Evolutionary conservation across 345 rosid species (phyloP).

Genomic region (Salix caprea): DNA sequence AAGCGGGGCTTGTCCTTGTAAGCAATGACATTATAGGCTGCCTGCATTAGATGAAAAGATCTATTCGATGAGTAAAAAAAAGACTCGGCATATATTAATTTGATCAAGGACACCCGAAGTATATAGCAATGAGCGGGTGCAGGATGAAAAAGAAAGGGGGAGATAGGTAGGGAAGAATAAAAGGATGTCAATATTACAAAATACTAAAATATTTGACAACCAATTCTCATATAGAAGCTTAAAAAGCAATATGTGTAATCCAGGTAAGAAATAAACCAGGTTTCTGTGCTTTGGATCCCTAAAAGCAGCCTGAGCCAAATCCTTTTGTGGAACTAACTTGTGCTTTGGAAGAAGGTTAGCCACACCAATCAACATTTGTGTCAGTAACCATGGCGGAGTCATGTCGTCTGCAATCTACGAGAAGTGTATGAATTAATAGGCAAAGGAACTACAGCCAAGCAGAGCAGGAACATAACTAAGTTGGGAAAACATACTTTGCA

Average conservation of each 20-base stretch:
- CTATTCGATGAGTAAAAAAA: background rate
- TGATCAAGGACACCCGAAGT: background rate
- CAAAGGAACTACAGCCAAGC: background rate
- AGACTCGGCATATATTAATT: background rate
- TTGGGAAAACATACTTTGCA: slow-evolving; percentile 65
- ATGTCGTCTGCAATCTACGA: slow-evolving; percentile 83
- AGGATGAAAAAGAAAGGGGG: background rate
- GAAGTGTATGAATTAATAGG: slow-evolving; percentile 1
- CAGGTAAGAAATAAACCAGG: slow-evolving; percentile 40
- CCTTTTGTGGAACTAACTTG: slow-evolving; percentile 87
- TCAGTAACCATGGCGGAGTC: slow-evolving; percentile 59
- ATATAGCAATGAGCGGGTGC: slow-evolving; percentile 1
- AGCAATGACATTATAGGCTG: slow-evolving; percentile 62
- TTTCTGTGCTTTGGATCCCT: slow-evolving; percentile 60
- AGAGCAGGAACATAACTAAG: slow-evolving; percentile 9
- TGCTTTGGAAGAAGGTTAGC: slow-evolving; percentile 68
- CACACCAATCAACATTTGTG: slow-evolving; percentile 59
- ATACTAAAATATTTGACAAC: background rate
- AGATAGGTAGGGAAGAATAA: background rate
- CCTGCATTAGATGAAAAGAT: slow-evolving; percentile 37
- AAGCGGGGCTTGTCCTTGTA: slow-evolving; percentile 80
- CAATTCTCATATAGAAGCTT: background rate
- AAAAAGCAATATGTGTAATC: background rate
- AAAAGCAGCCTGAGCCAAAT: slow-evolving; percentile 75
- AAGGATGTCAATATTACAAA: background rate